Base-by-base conservation (phyloP, 768 basidiomycete genomes). In the Boletus eberwhitei region DNA sequence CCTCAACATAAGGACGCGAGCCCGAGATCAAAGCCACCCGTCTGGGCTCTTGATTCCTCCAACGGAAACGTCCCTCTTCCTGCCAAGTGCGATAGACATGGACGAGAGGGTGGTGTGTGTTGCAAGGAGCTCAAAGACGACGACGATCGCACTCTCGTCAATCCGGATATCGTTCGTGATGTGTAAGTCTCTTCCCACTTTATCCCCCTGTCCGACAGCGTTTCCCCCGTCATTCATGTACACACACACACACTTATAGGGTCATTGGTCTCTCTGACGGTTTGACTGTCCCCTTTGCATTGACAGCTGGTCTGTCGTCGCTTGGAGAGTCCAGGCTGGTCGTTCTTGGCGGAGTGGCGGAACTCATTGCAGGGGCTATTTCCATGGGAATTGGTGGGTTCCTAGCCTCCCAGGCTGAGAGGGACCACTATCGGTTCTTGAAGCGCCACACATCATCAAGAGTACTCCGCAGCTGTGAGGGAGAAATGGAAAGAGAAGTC, bases 321-420 rank as follows among this genome's bases (percentile, higher is more conserved):
- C 79, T 97, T 37, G 95, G 95, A 44, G 85, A 90, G 55, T 93
- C 92, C 8, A 84, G 80, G 51, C 80, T 98, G n/a, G 97, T 99
- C 58, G 88, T 96, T 46, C 81, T 96, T 29, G 96, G 93, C 50
- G 97, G 97, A 16, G 75, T 97, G 35, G 96, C 97, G 1, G 97
- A 99, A 70, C 86, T 99, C 60, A 92, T 96, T 53, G 93, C 95
- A 2, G 97, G 97, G 7, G 91, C 95, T 13, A 90, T 98, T 43
- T 93, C 90, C 2, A 99, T 99, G 96, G 97, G 97, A 57, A 90
- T 99, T 38, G 97, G 97, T 50, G 96, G 96, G 19, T 98, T 96
- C 80, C 86, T 99, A 46, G 94, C 94, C 3, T 93, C 95, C 1
- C 92, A 99, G 72, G 88, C 96, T 31, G 97, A 99, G 72, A 87